These are phyloP conservation scores for Colletotrichum spaethianum DNA, from an alignment of 2,329 filamentous ascomycete genomes.

Conservation along the genomic window DNA sequence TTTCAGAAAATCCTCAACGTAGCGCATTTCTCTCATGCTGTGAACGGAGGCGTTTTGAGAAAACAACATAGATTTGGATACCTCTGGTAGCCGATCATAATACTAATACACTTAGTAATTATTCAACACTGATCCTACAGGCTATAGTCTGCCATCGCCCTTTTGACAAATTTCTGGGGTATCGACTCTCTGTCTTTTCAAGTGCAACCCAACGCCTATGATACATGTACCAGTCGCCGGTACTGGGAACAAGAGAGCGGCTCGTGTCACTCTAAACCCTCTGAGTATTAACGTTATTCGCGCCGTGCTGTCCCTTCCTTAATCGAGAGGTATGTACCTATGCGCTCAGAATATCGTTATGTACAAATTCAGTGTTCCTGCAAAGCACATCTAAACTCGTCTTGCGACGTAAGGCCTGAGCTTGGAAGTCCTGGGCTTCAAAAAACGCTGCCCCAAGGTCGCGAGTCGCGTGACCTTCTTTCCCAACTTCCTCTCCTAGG, in stretches of 20 bases:
- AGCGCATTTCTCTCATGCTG: neutral
- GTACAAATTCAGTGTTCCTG: neutral
- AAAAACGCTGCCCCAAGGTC: slow-evolving; percentile 14
- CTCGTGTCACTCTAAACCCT: too few species aligned
- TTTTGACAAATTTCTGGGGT: neutral
- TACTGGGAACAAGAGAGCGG: too few species aligned
- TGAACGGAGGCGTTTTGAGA: too few species aligned
- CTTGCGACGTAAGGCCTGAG: too few species aligned
- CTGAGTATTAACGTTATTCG: too few species aligned
- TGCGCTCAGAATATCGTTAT: neutral
- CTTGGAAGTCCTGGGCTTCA: neutral
- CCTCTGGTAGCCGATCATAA: too few species aligned
- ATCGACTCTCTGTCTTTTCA: neutral
- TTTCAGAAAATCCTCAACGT: neutral
- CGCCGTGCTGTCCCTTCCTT: too few species aligned
- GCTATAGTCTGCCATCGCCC: neutral
- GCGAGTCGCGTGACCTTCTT: slow-evolving; percentile 21
- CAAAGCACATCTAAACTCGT: too few species aligned
- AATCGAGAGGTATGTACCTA: too few species aligned
- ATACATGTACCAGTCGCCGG: neutral
- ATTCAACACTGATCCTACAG: neutral
- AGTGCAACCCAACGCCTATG: neutral
- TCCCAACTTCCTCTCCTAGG: slow-evolving; percentile 35
- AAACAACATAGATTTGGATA: neutral
- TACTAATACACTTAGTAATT: neutral